These are phyloP conservation scores for Nakazawaea wickerhamii DNA, from an alignment of 805 yeast genomes.

Conservation along the genomic window DNA sequence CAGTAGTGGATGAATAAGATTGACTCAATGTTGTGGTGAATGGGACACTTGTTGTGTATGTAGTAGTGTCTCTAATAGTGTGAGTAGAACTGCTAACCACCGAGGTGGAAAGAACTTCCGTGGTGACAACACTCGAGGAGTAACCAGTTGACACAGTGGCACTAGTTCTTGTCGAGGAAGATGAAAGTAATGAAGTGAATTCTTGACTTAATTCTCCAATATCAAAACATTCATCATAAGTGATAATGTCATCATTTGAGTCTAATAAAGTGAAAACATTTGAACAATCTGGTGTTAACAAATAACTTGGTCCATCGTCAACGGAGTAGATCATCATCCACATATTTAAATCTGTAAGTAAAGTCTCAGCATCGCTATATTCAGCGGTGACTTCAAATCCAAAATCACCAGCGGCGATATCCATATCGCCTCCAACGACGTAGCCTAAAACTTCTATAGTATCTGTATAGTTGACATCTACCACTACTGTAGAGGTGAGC, in stretches of 20 bases:
- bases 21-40: background rate
- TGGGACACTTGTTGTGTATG: background rate
- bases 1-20: background rate
- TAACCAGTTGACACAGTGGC: background rate
- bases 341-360: slow-evolving; percentile 6
- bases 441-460: slow-evolving; percentile 6
- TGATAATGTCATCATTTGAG: slow-evolving; percentile 4
- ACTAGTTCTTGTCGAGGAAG: slow-evolving; percentile 1
- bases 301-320: slow-evolving; percentile 3
- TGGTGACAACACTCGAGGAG: background rate
- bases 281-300: slow-evolving; percentile 12
- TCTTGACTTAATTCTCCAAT: slow-evolving; percentile 4
- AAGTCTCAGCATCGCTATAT: slow-evolving; percentile 1
- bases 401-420: slow-evolving; percentile 6
- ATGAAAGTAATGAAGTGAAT: background rate
- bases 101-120: background rate
- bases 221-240: slow-evolving; percentile 12
- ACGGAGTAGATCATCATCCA: slow-evolving; percentile 12
- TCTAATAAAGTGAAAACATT: slow-evolving; percentile 12
- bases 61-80: background rate
- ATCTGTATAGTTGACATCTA: slow-evolving; percentile 6
- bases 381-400: slow-evolving; percentile 10
- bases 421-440: slow-evolving; percentile 3
- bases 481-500: slow-evolving; percentile 7
- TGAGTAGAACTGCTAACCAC: background rate